These are phyloP conservation scores for Gliomastix tumulicola DNA, from an alignment of 2,329 filamentous ascomycete genomes.

Conservation along the genomic window DNA sequence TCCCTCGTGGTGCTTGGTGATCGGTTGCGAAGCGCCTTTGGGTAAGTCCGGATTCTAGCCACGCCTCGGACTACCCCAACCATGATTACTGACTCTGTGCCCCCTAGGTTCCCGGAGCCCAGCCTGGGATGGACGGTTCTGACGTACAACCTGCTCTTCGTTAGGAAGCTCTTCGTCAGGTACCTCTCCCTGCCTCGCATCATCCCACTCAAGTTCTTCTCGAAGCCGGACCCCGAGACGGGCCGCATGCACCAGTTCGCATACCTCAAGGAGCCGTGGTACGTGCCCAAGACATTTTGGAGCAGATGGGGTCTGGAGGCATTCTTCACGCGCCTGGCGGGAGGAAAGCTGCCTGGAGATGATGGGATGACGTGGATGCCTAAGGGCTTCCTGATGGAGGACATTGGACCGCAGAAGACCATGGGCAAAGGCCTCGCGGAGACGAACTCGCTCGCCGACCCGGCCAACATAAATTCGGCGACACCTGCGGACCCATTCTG, in stretches of 20 bases:
- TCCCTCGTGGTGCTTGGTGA: constrained; percentile 57
- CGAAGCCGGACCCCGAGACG: constrained; percentile 42
- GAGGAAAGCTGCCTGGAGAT: constrained; percentile 38
- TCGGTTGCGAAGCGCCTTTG: constrained; percentile 56
- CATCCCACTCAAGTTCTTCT: constrained; percentile 27
- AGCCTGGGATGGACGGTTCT: constrained; percentile 24
- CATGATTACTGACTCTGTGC: constrained; percentile 7
- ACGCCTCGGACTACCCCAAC: no score
- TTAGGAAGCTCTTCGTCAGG: constrained; percentile 49
- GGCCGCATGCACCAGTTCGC: constrained; percentile 40
- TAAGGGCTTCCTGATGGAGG: constrained; percentile 45
- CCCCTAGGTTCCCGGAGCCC: constrained; percentile 33
- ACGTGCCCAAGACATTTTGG: constrained; percentile 51
- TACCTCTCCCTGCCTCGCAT: constrained; percentile 54
- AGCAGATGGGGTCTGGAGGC: constrained; percentile 55
- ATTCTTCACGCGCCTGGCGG: constrained; percentile 34
- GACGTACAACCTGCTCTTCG: constrained; percentile 37
- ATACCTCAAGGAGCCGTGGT: constrained; percentile 60
- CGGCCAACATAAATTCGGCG: no score
- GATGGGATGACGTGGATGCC: constrained; percentile 28
- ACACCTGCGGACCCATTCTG: no score
- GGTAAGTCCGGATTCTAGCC: constrained; percentile 46
- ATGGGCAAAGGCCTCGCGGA: constrained; percentile 45
- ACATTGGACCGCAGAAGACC: constrained; percentile 54
- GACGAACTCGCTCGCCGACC: no score